Evolutionary conservation across 1,284 basidiomycete genomes (phyloP), one percentile per base, ranked within the genome.

Genomic region (Austropuccinia psidii): DNA sequence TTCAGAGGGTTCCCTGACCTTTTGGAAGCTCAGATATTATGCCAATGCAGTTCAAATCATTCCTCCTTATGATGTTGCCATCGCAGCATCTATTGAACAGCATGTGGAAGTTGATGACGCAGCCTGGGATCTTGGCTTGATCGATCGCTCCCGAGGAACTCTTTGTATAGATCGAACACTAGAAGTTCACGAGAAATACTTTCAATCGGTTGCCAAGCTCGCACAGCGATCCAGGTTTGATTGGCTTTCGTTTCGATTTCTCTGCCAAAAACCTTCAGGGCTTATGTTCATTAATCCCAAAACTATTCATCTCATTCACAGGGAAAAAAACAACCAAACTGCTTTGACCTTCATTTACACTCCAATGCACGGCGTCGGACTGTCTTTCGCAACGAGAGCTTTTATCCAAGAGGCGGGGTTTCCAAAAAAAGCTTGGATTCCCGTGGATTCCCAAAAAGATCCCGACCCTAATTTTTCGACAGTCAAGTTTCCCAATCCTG

Each of bases 391-490:
- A 50, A 80, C 80, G 8, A 80, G 82, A 69, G 52, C 39, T 17
- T 49, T 43, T 7, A 17, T 31, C n/a, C 54, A 70, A n/a, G 41
- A 19, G 9, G 50, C 39, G 29, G 67, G 67, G 19, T 70, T 70
- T 49, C 52, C 54, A 45, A 6, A 4, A 2, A 24, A 65, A 29
- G 49, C 75, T 21, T 45, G 75, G 41, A 39, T 61, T 41, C 39
- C 74, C 33, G 75, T 75, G 21, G 49, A 52, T 41, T 33, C 31
- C 19, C 75, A 75, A 52, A 57, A 50, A 75, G 75, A 83, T 1
- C 89, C 91, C 1, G 87, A 93, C 80, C 90, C 90, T 4, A 86
- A 90, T 24, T 93, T 93, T 78, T 86, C 89, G 2, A 91, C 90
- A 4, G 89, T 93, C 6, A 82, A 81, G 24, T 92, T 90, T 79